Conservation (phyloP, 352 stramenopile genomes). For the Aphanomyces stellatus region DNA sequence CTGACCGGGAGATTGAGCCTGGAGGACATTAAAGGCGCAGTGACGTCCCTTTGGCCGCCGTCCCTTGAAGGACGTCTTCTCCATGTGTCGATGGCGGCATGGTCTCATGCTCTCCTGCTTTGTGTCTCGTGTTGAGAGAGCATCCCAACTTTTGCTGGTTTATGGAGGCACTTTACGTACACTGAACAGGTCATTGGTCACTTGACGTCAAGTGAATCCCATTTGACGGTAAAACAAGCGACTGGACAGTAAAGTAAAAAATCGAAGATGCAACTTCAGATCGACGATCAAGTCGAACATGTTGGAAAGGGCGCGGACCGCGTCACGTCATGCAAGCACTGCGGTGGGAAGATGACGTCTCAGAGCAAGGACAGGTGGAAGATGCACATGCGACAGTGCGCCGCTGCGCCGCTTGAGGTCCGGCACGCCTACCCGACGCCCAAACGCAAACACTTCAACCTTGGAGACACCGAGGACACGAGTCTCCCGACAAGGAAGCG, state of each 20-base stretch:
- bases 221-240: background rate
- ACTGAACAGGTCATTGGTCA: no score
- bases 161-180: no score
- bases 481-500: background rate
- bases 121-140: no score
- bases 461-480: background rate
- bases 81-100: no score
- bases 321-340: constrained; percentile 3
- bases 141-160: no score
- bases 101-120: no score
- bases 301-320: background rate
- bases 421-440: background rate
- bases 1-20: no score
- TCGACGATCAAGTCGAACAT: background rate
- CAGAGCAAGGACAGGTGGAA: background rate
- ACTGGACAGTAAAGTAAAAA: constrained; percentile 3
- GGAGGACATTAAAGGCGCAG: no score
- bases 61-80: no score
- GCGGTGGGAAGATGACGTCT: constrained; percentile 4
- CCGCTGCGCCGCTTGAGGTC: background rate
- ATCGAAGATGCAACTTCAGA: background rate
- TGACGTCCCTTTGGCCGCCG: no score
- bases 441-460: background rate
- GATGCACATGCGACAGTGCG: constrained; percentile 8
- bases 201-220: no score